These are phyloP conservation scores for Podospora fimiseda DNA, from an alignment of 495 filamentous ascomycete species.

Conservation along the genomic window DNA sequence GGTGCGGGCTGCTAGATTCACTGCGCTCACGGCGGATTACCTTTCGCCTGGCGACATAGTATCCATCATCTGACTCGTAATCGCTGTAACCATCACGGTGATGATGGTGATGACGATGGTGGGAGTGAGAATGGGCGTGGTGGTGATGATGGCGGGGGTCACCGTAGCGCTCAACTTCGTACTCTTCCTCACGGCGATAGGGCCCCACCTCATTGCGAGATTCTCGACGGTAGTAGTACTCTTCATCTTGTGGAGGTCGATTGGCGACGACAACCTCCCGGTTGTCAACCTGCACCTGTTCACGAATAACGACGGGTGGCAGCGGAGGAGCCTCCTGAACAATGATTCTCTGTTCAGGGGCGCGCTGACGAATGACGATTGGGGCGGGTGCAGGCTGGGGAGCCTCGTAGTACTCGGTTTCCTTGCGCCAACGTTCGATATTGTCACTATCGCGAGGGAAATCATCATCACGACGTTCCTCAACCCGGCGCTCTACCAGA, in stretches of 20 bases:
- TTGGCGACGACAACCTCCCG: constrained; percentile 22
- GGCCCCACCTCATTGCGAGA: constrained; percentile 43
- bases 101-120: constrained; percentile 24
- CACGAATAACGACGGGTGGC: constrained; percentile 44
- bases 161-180: constrained; percentile 47
- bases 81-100: constrained; percentile 27
- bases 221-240: constrained; percentile 46
- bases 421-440: constrained; percentile 57
- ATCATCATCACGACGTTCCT: constrained; percentile 38
- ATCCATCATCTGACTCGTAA: constrained; percentile 50
- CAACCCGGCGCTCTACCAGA: constrained; percentile 41
- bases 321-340: constrained; percentile 63
- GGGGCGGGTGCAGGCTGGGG: constrained; percentile 46
- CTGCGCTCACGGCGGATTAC: constrained; percentile 42
- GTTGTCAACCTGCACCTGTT: constrained; percentile 46
- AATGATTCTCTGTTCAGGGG: constrained; percentile 63
- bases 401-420: constrained; percentile 61
- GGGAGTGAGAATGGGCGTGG: constrained; percentile 47
- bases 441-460: constrained; percentile 34
- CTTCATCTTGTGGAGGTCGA: constrained; percentile 31
- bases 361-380: constrained; percentile 60
- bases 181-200: constrained; percentile 44
- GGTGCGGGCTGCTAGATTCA: constrained; percentile 42
- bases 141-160: constrained; percentile 30
- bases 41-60: constrained; percentile 37